phyloP scores from a whole-genome alignment of 176 grass and related monocot genomes.

The Triticum timopheevii region DNA sequence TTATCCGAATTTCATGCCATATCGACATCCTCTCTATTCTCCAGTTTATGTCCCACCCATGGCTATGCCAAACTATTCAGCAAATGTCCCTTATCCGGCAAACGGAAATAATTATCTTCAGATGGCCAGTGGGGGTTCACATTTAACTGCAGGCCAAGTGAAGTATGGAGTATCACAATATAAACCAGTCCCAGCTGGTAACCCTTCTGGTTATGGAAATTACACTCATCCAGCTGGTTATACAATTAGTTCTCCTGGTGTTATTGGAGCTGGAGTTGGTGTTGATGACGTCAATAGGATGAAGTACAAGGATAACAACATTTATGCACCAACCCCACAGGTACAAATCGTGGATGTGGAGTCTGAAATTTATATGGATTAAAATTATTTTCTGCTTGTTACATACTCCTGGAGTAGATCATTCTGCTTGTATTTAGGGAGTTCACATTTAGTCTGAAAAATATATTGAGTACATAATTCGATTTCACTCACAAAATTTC shows the following conservation, averaged over 20 bases:
- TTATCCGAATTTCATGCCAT: constrained; percentile 78
- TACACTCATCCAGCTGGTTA: constrained; percentile 70
- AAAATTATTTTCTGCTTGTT: not conserved
- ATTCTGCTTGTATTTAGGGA: not conserved
- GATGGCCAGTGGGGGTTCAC: constrained; percentile 65
- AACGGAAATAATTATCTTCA: constrained; percentile 76
- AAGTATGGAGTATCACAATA: constrained; percentile 70
- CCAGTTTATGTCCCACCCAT: constrained; percentile 70
- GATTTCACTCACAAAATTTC: not conserved
- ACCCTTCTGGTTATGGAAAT: constrained; percentile 68
- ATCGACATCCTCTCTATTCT: constrained; percentile 71
- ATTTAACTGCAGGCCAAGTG: constrained; percentile 52
- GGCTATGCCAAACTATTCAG: constrained; percentile 69
- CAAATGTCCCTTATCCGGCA: constrained; percentile 60
- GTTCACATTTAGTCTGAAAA: not conserved
- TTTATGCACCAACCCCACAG: constrained; percentile 67
- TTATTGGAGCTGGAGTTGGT: constrained; percentile 62
- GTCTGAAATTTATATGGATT: not conserved
- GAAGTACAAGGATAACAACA: constrained; percentile 77
- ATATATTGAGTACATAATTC: not conserved
- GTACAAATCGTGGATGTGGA: constrained; percentile 20
- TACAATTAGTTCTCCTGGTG: constrained; percentile 64
- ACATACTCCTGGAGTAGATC: not conserved
- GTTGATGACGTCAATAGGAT: constrained; percentile 63
- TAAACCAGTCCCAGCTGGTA: constrained; percentile 63